Conservation (phyloP, 2,329 filamentous ascomycete genomes). For the Penicillium hesseltinei region DNA sequence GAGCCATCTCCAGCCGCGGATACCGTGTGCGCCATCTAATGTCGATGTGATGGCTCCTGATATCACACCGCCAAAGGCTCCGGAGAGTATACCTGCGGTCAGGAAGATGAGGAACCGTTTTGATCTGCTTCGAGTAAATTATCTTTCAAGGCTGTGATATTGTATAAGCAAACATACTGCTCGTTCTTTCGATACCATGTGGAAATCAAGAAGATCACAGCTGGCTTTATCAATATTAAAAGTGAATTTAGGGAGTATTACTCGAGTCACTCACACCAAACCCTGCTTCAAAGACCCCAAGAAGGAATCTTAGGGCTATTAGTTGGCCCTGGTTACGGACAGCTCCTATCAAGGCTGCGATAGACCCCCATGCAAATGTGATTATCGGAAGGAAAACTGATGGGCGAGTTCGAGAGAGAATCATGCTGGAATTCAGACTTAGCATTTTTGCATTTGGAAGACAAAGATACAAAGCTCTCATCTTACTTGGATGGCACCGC, state of each 20-base stretch:
- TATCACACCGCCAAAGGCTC: constrained; percentile 8
- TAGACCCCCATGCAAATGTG: constrained; percentile 1
- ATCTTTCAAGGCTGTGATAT: neutral
- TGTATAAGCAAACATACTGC: neutral
- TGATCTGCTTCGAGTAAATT: neutral
- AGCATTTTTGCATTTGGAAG: neutral
- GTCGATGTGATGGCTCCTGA: constrained; percentile 3
- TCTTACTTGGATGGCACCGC: constrained; percentile 3
- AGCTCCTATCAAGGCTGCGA: constrained; percentile 2
- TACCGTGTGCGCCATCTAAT: constrained; percentile 3
- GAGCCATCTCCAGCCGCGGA: constrained; percentile 10
- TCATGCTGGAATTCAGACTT: neutral
- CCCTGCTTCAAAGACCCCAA: constrained; percentile 4
- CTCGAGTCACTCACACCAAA: neutral
- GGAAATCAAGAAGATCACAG: constrained; percentile 8
- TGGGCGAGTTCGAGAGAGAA: neutral
- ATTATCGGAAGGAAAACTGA: constrained; percentile 7
- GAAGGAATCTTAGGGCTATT: neutral
- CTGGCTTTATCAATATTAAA: neutral
- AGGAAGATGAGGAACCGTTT: constrained; percentile 8
- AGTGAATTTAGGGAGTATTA: neutral
- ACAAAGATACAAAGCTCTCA: no score
- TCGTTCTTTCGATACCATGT: constrained; percentile 9
- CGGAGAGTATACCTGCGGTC: constrained; percentile 3
- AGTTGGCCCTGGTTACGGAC: neutral